Evolutionary conservation across 2,329 filamentous ascomycete species (phyloP).

Genomic region (Pseudogymnoascus sp.): DNA sequence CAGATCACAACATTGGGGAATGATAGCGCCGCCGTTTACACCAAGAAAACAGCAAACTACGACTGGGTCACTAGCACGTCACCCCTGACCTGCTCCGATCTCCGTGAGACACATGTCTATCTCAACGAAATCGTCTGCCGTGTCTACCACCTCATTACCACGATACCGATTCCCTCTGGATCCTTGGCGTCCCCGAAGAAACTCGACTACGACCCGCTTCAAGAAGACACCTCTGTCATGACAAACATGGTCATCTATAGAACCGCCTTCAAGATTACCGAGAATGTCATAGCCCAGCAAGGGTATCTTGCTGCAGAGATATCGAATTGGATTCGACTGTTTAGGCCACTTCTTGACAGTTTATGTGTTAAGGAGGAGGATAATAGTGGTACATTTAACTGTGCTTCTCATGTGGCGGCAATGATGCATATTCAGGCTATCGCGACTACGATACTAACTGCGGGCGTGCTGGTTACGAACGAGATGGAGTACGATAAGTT

Average conservation of each 20-base stretch:
- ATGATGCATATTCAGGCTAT: slow-evolving; percentile 18
- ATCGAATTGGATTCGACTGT: slow-evolving; percentile 17
- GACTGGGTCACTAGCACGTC: slow-evolving; percentile 10
- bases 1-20: slow-evolving; percentile 12
- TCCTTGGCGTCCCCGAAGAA: not conserved
- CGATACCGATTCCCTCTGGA: slow-evolving; percentile 9
- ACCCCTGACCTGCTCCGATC: slow-evolving; percentile 14
- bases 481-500: slow-evolving; percentile 19
- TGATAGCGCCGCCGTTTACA: slow-evolving; percentile 7
- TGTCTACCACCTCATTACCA: slow-evolving; percentile 18
- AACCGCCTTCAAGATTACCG: slow-evolving; percentile 3
- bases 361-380: not conserved
- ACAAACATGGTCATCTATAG: not conserved
- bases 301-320: slow-evolving; percentile 16
- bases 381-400: slow-evolving; percentile 10
- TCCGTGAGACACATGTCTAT: slow-evolving; percentile 16
- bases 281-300: slow-evolving; percentile 16
- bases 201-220: not conserved
- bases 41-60: not conserved
- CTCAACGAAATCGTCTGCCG: slow-evolving; percentile 19
- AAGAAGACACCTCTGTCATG: not conserved
- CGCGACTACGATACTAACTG: slow-evolving; percentile 13
- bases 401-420: slow-evolving; percentile 12
- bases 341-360: slow-evolving; percentile 15
- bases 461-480: slow-evolving; percentile 15